Evolutionary conservation across 345 rosid genomes (phyloP).

Genomic region (Populus nigra): DNA sequence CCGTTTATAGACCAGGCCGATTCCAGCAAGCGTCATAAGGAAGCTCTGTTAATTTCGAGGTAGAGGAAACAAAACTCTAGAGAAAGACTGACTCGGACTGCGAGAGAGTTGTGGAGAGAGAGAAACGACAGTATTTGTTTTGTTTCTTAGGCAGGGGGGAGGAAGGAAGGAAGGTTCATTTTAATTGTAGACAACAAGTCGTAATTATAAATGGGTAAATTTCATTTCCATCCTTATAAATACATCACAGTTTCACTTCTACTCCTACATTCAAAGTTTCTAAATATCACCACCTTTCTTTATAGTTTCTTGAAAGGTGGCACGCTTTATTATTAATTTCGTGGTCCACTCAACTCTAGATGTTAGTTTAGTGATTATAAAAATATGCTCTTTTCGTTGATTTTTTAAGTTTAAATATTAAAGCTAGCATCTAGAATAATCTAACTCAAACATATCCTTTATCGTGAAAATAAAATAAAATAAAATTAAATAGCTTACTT

Average conservation of each 20-base stretch:
- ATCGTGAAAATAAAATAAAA: too few relatives aligned
- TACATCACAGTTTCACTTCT: not conserved
- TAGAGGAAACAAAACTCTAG: slow-evolving; percentile 43
- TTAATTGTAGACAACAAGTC: not conserved
- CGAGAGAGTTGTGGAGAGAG: not conserved
- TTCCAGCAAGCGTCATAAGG: slow-evolving; percentile 30
- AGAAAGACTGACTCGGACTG: slow-evolving; percentile 2
- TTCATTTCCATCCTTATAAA: not conserved
- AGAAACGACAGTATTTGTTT: not conserved
- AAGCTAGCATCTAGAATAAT: too few relatives aligned
- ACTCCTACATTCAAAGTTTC: not conserved
- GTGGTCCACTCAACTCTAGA: too few relatives aligned
- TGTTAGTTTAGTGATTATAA: too few relatives aligned
- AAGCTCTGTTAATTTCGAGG: slow-evolving; percentile 43
- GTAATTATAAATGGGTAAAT: not conserved
- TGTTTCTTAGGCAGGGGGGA: slow-evolving; percentile 10
- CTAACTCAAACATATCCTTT: too few relatives aligned
- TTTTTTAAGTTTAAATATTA: too few relatives aligned
- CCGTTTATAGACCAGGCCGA: slow-evolving; percentile 5
- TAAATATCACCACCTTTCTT: too few relatives aligned
- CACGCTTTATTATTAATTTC: too few relatives aligned
- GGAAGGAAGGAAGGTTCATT: slow-evolving; percentile 2
- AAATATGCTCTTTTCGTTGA: too few relatives aligned
- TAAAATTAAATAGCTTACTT: too few relatives aligned
- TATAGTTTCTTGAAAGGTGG: too few relatives aligned